phyloP scores from a whole-genome alignment of 2,329 filamentous ascomycete genomes.

The Achaetomium macrosporum region DNA sequence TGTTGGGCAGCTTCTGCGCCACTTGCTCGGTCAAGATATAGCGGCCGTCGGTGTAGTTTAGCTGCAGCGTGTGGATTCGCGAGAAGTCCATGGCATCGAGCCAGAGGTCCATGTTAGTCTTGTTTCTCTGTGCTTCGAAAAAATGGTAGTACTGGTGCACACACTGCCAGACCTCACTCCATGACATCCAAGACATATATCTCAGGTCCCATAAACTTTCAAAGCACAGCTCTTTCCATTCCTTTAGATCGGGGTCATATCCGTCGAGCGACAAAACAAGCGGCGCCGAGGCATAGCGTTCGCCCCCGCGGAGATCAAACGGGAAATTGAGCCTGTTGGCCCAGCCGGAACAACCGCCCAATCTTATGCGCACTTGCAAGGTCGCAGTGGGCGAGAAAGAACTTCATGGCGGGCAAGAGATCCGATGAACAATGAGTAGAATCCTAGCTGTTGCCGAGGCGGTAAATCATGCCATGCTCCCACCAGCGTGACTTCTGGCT shows the following conservation, averaged over 20 bases:
- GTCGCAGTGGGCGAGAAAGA: not conserved
- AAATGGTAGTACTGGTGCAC: not conserved
- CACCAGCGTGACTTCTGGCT: too few relatives aligned
- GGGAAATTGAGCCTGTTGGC: not conserved
- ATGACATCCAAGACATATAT: too few relatives aligned
- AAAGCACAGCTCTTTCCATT: not conserved
- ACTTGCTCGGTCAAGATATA: slow-evolving; percentile 1
- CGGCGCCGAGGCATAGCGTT: slow-evolving; percentile 1
- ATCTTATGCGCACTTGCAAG: not conserved
- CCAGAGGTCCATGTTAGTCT: slow-evolving; percentile 1
- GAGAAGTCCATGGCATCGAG: slow-evolving; percentile 12
- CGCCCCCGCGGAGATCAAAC: slow-evolving; percentile 4
- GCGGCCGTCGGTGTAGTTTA: not conserved
- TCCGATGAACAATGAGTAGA: too few relatives aligned
- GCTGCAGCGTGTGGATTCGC: slow-evolving; percentile 3
- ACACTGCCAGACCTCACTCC: not conserved
- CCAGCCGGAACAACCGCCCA: not conserved
- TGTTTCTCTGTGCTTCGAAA: not conserved
- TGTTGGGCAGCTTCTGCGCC: not conserved
- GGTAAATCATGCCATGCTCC: too few relatives aligned
- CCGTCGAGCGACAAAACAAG: not conserved
- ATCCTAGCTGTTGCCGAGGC: too few relatives aligned
- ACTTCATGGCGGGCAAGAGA: too few relatives aligned
- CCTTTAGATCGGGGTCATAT: not conserved
- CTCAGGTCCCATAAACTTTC: too few relatives aligned